These are phyloP conservation scores for Lipomyces kockii DNA, from an alignment of 805 yeast species.

Conservation along the genomic window DNA sequence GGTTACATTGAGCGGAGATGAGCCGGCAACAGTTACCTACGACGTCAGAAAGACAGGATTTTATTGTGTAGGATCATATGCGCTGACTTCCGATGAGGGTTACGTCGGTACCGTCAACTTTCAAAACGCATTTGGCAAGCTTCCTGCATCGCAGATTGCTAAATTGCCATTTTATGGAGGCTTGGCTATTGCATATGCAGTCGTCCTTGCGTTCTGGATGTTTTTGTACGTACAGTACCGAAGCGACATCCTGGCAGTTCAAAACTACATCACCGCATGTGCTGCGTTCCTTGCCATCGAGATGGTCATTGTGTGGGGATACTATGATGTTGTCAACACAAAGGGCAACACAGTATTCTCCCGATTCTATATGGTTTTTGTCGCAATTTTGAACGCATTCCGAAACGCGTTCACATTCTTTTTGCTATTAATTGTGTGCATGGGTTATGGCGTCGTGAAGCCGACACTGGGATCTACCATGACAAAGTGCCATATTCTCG, in stretches of 20 bases:
- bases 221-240: slow-evolving; percentile 85
- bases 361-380: slow-evolving; percentile 73
- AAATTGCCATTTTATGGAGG: slow-evolving; percentile 88
- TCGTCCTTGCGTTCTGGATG: slow-evolving; percentile 78
- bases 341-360: slow-evolving; percentile 59
- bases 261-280: slow-evolving; percentile 86
- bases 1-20: slow-evolving; percentile 54
- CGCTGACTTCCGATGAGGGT: slow-evolving; percentile 48
- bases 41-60: slow-evolving; percentile 78
- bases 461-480: slow-evolving; percentile 81
- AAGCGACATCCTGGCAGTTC: slow-evolving; percentile 85
- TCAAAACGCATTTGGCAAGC: slow-evolving; percentile 89
- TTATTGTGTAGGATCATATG: slow-evolving; percentile 82
- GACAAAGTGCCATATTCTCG: slow-evolving; percentile 68
- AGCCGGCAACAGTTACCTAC: slow-evolving; percentile 64
- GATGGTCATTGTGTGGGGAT: slow-evolving; percentile 87
- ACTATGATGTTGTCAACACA: slow-evolving; percentile 80
- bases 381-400: slow-evolving; percentile 77
- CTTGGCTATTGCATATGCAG: slow-evolving; percentile 79
- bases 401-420: slow-evolving; percentile 89
- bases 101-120: slow-evolving; percentile 76
- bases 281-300: slow-evolving; percentile 81
- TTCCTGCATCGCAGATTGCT: slow-evolving; percentile 89
- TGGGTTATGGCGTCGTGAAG: slow-evolving; percentile 91
- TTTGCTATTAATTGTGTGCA: slow-evolving; percentile 76